Evolutionary conservation across 371 early-diverging fungal species (phyloP).

Genomic region (Rhizomucor miehei): DNA sequence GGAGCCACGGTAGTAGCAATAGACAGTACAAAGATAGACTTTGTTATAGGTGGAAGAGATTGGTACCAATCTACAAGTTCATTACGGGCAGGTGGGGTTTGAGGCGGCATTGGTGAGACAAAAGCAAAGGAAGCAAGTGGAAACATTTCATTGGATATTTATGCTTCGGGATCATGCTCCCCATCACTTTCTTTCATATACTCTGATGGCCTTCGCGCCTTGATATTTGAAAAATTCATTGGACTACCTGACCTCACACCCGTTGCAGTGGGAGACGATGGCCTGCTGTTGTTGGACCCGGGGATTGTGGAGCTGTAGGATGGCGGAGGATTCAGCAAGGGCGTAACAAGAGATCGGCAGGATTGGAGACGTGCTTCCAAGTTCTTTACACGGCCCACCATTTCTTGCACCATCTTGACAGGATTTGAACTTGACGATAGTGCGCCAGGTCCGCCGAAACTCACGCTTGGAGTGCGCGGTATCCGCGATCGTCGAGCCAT

Average conservation of each 20-base stretch:
- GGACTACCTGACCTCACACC: slow-evolving; percentile 37
- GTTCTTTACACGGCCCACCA: slow-evolving; percentile 68
- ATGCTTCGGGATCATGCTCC: not conserved
- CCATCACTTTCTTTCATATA: slow-evolving; percentile 24
- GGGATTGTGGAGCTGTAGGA: slow-evolving; percentile 44
- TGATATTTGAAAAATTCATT: slow-evolving; percentile 41
- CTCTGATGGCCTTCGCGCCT: slow-evolving; percentile 45
- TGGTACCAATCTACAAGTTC: slow-evolving; percentile 54
- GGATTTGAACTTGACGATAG: slow-evolving; percentile 47
- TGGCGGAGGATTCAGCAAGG: slow-evolving; percentile 60
- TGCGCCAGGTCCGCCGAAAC: slow-evolving; percentile 9
- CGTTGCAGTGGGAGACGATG: slow-evolving; percentile 29
- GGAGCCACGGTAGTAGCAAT: slow-evolving; percentile 49
- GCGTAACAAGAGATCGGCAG: slow-evolving; percentile 65
- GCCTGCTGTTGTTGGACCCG: slow-evolving; percentile 21
- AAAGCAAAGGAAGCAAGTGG: not conserved
- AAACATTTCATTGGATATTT: not conserved
- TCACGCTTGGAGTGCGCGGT: slow-evolving; percentile 24
- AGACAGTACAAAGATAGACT: slow-evolving; percentile 54
- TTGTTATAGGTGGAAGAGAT: slow-evolving; percentile 64
- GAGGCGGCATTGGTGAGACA: slow-evolving; percentile 17
- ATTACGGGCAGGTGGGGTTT: slow-evolving; percentile 19
- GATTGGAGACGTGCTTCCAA: slow-evolving; percentile 66
- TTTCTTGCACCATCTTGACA: slow-evolving; percentile 68
- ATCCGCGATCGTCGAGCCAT: slow-evolving; percentile 35